Evolutionary conservation across 2,329 filamentous ascomycete species (phyloP).

Genomic region (Diaporthe helianthi): DNA sequence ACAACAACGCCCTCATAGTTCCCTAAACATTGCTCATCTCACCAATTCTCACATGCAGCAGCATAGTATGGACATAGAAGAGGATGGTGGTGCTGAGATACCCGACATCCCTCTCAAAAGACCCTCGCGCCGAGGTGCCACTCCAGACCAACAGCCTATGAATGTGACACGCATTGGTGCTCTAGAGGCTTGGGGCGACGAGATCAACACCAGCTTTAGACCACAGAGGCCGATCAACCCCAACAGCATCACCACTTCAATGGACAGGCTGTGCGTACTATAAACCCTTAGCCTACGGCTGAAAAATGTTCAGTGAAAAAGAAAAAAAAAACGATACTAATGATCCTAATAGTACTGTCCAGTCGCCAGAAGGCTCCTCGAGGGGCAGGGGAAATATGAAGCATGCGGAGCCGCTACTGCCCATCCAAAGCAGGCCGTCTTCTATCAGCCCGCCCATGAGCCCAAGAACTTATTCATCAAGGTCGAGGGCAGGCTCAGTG

Average conservation of each 20-base stretch:
- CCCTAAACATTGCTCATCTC: neutral
- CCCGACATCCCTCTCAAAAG: slow-evolving; percentile 9
- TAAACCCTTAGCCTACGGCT: neutral
- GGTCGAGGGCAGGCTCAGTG: slow-evolving; percentile 30
- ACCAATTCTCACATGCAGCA: neutral
- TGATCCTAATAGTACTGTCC: neutral
- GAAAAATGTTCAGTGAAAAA: neutral
- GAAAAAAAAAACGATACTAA: neutral
- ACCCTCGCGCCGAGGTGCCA: neutral
- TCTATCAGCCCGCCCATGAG: slow-evolving; percentile 17
- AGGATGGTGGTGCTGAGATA: slow-evolving; percentile 7
- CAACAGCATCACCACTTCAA: neutral
- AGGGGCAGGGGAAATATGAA: neutral
- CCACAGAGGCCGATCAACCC: slow-evolving; percentile 5
- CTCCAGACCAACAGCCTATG: neutral
- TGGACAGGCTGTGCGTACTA: slow-evolving; percentile 5
- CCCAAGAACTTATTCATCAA: neutral
- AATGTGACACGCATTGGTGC: neutral
- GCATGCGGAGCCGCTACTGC: neutral
- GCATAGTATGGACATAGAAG: neutral
- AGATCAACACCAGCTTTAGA: neutral
- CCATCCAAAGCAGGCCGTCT: slow-evolving; percentile 4
- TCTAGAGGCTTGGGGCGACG: slow-evolving; percentile 6
- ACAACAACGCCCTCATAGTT: neutral
- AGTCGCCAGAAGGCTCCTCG: neutral